Evolutionary conservation across 441 rosid genomes (phyloP), one percentile per base, ranked within the genome.

Genomic region (Adansonia rubrostipa): DNA sequence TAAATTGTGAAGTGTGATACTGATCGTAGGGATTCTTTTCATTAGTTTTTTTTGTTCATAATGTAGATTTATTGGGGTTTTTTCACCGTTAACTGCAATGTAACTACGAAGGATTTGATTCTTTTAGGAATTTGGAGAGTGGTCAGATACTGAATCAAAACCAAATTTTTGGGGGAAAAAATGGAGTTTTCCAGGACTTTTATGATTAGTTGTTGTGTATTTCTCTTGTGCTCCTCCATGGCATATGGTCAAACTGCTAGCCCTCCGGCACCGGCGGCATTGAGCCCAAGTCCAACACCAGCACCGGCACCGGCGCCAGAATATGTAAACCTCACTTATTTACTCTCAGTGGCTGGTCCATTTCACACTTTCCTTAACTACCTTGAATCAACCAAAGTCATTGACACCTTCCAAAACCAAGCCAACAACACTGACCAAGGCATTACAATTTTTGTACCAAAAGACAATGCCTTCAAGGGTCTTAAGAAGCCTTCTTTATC

Each of bases 361-460:
- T 96, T 85, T 86, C 85, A 86, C 69, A 94, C 91, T 5, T 92
- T 96, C 88, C 97, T 94, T 2, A 82, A 81, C 78, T 86, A 89
- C 83, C 91, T 96, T 33, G 70, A 81, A 71, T 90, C 97, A 20
- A 88, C 94, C 17, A 91, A 92, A 78, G 97, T 94, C 79, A 84
- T 96, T 1, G 95, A 90, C n/a, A 94, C 97, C 19, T 89, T 96
- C 85, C 98, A 96, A 83, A 88, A 82, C 90, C 97, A 88, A 84
- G 99, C 97, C 79, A 96, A 96, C 90, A 88, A 90, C 80, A 92
- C 96, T 0, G 88, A 91, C 0, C 91, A 92, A 83, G 99, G 99
- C 48, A 80, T 94, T 68, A 96, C 98, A 22, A 85, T 96, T 75
- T 96, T 96, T 17, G 98, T 91, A 0, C 99, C 99, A 0, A 89